Evolutionary conservation across 2,329 filamentous ascomycete species (phyloP), one percentile per base, ranked within the genome.

Genomic region (Hymenoscyphus repandus): DNA sequence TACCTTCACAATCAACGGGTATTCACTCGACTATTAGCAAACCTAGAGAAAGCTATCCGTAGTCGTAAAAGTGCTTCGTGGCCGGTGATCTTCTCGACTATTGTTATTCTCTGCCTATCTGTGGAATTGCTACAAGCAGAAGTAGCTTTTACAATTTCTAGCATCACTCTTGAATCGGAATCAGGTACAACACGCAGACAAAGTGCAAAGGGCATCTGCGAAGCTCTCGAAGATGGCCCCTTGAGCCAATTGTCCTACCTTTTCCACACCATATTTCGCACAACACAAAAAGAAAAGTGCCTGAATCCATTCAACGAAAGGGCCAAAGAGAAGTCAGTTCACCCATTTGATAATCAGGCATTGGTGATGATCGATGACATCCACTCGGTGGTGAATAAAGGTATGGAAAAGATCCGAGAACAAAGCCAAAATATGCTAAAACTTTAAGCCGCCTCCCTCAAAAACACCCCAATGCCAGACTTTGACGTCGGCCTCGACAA

Each of bases 181-280:
- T 11, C 34, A 13, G 34, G 4, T 27, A 11, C 34, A 4, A 4
- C 34, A 5, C 34, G 34, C 12, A 37, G 12, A 9, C 5, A 37
- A 37, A 13, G 4, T 9, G 32, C 46, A 11, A 36, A 48, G 30
- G 48, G 40, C 10, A 48, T 27, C 38, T 36, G 31, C 6, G 27
- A 48, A 9, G 46, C 22, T 12, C 39, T 41, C 6, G 17, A 6
- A 3, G 10, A 18, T 3, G 38, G 37, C 5, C 31, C 32, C 10
- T 30, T 52, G 13, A 38, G 38, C 3, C 30, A 40, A 2, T 49
- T 60, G 13, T 50, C 46, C 17, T 38, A 54, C 41, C 20, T 60
- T 2, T 60, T 60, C 34, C 56, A 60, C 38, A 33, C 52, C 2
- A 32, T 60, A 15, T 56, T 55, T 49, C 53, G 55, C 27, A 58